Evolutionary conservation across 2,329 filamentous ascomycete species (phyloP).

Genomic region (Penicillium hordei): DNA sequence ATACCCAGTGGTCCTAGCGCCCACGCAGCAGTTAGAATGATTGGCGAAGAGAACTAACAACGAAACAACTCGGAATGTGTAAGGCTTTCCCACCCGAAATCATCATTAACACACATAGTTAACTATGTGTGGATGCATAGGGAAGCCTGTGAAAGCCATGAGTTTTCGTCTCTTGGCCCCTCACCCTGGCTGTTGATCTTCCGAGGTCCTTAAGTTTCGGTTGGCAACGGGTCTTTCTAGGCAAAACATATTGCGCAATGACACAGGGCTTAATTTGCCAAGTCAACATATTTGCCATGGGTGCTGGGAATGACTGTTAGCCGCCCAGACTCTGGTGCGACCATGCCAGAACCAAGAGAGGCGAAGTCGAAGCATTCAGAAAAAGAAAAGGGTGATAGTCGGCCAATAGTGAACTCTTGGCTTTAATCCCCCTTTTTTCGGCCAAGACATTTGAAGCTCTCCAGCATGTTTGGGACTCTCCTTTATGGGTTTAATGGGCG

Average conservation of each 20-base stretch:
- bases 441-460: slow-evolving; percentile 33
- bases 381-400: slow-evolving; percentile 19
- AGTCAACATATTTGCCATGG: slow-evolving; percentile 17
- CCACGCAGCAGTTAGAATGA: slow-evolving; percentile 17
- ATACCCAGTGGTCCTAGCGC: slow-evolving; percentile 11
- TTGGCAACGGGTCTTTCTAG: slow-evolving; percentile 24
- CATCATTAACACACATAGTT: slow-evolving; percentile 10
- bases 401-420: slow-evolving; percentile 33
- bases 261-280: slow-evolving; percentile 12
- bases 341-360: slow-evolving; percentile 28
- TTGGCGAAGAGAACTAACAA: slow-evolving; percentile 6
- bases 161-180: slow-evolving; percentile 20
- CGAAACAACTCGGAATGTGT: slow-evolving; percentile 8
- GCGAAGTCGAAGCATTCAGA: slow-evolving; percentile 25
- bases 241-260: slow-evolving; percentile 19
- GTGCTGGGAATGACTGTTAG: slow-evolving; percentile 15
- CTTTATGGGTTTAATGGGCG: slow-evolving; percentile 15
- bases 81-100: slow-evolving; percentile 7
- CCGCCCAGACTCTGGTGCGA: slow-evolving; percentile 13
- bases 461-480: slow-evolving; percentile 20
- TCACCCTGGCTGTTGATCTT: slow-evolving; percentile 34
- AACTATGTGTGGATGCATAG: slow-evolving; percentile 2
- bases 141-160: slow-evolving; percentile 19
- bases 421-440: slow-evolving; percentile 19
- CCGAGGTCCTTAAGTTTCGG: slow-evolving; percentile 33